phyloP scores from a whole-genome alignment of 306 rosid species.

The Cucumis hystrix region DNA sequence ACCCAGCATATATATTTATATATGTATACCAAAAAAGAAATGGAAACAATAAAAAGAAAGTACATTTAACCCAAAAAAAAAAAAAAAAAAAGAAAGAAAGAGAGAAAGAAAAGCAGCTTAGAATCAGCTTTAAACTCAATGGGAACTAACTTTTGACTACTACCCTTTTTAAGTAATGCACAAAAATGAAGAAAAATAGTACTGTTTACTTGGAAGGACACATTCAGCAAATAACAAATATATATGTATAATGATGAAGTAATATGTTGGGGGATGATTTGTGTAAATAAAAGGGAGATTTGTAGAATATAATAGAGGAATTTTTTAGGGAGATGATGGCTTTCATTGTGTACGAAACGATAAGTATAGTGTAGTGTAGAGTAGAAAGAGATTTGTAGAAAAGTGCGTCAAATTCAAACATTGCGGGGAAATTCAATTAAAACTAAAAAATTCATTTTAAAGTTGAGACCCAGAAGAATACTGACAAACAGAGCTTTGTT shows the following conservation, averaged over 20 bases:
- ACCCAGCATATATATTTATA: too few species aligned
- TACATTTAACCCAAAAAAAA: background rate
- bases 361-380: too few species aligned
- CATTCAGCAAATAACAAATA: background rate
- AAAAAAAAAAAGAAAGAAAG: too few species aligned
- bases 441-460: too few species aligned
- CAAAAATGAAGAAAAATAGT: background rate
- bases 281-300: background rate
- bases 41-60: background rate
- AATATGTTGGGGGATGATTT: too few species aligned
- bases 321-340: background rate
- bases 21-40: background rate
- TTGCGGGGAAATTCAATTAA: too few species aligned
- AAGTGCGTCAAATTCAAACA: constrained; percentile 6
- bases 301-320: background rate
- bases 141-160: background rate
- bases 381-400: background rate
- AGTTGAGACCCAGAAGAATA: background rate
- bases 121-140: constrained; percentile 8
- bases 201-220: background rate
- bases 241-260: too few species aligned
- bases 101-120: background rate
- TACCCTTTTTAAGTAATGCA: background rate
- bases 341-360: background rate
- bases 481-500: constrained; percentile 13